Conservation (phyloP, 805 yeast species). For the Candida silvatica region DNA sequence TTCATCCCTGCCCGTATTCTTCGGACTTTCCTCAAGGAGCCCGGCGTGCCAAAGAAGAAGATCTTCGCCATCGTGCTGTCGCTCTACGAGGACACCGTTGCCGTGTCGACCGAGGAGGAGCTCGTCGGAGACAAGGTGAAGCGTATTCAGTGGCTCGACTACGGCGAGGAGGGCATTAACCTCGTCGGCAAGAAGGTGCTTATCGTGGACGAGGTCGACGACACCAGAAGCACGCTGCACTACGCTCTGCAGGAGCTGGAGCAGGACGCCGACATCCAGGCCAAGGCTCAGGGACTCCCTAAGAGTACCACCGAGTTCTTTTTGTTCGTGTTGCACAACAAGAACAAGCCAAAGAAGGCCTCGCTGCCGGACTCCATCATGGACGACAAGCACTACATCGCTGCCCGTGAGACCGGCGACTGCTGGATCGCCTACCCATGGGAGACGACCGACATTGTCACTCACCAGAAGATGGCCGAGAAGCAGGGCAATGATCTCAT, state of each 20-base stretch:
- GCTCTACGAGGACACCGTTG: slow-evolving; percentile 73
- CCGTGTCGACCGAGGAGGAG: slow-evolving; percentile 50
- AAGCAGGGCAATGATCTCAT: slow-evolving; percentile 66
- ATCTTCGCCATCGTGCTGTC: slow-evolving; percentile 94
- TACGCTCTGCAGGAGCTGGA: slow-evolving; percentile 70
- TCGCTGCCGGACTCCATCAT: slow-evolving; percentile 57
- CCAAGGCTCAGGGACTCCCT: slow-evolving; percentile 40
- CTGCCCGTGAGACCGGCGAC: slow-evolving; percentile 70
- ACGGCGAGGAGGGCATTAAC: slow-evolving; percentile 50
- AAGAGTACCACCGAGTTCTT: slow-evolving; percentile 57
- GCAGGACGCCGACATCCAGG: slow-evolving; percentile 60
- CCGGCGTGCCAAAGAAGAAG: slow-evolving; percentile 81
- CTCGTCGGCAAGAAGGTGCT: slow-evolving; percentile 63
- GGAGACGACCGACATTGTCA: slow-evolving; percentile 72
- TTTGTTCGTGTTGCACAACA: slow-evolving; percentile 72
- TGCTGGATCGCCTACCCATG: slow-evolving; percentile 85
- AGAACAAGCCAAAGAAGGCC: slow-evolving; percentile 63
- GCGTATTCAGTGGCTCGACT: slow-evolving; percentile 81
- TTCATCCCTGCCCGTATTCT: slow-evolving; percentile 95
- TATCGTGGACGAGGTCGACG: slow-evolving; percentile 81
- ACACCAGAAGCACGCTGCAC: slow-evolving; percentile 76
- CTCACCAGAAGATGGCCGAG: slow-evolving; percentile 62
- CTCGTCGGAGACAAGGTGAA: slow-evolving; percentile 57
- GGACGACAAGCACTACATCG: slow-evolving; percentile 52
- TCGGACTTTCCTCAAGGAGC: slow-evolving; percentile 84